Percentiles rank a stretch among this genome's conserved stretches.
phyloP scores from a whole-genome alignment of 1,139 yeast genomes.

The Yamadazyma dendronema region DNA sequence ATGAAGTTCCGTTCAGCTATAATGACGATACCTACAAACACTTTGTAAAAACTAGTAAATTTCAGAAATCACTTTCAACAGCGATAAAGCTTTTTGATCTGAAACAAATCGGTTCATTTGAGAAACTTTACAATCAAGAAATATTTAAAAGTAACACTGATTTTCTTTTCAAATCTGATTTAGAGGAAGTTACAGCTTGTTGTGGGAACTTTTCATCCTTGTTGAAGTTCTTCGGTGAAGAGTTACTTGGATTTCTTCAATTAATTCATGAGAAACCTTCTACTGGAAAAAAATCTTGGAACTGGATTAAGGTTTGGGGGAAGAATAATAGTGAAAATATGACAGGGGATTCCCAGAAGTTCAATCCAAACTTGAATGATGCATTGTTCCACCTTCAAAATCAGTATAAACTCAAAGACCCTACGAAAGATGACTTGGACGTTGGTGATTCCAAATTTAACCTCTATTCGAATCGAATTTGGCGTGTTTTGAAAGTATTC shows the following conservation, averaged over 20 bases:
- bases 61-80: constrained; percentile 44
- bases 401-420: constrained; percentile 21
- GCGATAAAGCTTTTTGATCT: constrained; percentile 56
- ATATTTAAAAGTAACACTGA: constrained; percentile 42
- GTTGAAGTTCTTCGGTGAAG: constrained; percentile 61
- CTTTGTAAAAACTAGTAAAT: constrained; percentile 41
- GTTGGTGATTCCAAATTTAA: constrained; percentile 8
- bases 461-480: constrained; percentile 21
- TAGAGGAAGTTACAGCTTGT: constrained; percentile 81
- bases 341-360: constrained; percentile 5
- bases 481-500: constrained; percentile 34
- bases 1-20: constrained; percentile 57
- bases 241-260: constrained; percentile 48
- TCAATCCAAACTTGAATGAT: constrained; percentile 27
- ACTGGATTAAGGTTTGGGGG: constrained; percentile 55
- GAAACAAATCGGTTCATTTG: constrained; percentile 59
- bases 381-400: constrained; percentile 36
- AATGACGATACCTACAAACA: constrained; percentile 23
- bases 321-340: background rate
- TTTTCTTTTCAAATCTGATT: constrained; percentile 53
- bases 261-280: constrained; percentile 32
- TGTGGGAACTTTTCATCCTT: constrained; percentile 78
- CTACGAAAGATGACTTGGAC: constrained; percentile 7
- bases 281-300: constrained; percentile 36
- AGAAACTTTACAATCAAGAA: constrained; percentile 56